Evolutionary conservation across 2,329 filamentous ascomycete genomes (phyloP).

Genomic region (Phaeomoniella chlamydospora): DNA sequence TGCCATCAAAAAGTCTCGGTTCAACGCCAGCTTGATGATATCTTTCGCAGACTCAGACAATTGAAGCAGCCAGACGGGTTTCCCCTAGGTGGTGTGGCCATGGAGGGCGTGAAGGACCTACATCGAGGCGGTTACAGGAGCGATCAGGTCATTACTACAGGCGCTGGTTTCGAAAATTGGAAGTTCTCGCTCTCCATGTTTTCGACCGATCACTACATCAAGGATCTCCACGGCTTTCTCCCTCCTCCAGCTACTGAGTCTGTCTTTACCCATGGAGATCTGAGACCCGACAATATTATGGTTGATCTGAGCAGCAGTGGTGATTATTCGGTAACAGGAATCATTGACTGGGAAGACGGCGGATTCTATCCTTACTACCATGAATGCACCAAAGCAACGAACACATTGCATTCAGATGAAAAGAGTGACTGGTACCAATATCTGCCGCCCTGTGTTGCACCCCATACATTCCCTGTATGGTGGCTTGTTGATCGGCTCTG

Average conservation of each 20-base stretch:
- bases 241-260: constrained; percentile 7
- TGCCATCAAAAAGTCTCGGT: constrained; percentile 2
- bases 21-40: constrained; percentile 7
- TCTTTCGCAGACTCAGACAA: constrained; percentile 10
- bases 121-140: constrained; percentile 8
- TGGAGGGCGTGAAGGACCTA: constrained; percentile 14
- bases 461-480: neutral
- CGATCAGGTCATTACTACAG: constrained; percentile 12
- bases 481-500: constrained; percentile 1
- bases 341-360: constrained; percentile 18
- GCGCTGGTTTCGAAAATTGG: constrained; percentile 9
- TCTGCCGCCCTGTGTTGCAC: constrained; percentile 1
- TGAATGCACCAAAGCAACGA: constrained; percentile 13
- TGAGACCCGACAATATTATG: constrained; percentile 14
- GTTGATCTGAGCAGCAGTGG: constrained; percentile 7
- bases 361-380: constrained; percentile 17
- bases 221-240: constrained; percentile 9
- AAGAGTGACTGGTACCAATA: constrained; percentile 1
- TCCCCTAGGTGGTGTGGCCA: constrained; percentile 12
- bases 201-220: constrained; percentile 11
- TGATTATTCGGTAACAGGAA: constrained; percentile 10
- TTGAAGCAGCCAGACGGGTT: constrained; percentile 8
- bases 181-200: constrained; percentile 11
- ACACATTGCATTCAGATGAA: neutral
- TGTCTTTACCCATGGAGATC: constrained; percentile 16